These are phyloP conservation scores for Boletus coccyginus DNA, from an alignment of 768 basidiomycete species.

Conservation along the genomic window DNA sequence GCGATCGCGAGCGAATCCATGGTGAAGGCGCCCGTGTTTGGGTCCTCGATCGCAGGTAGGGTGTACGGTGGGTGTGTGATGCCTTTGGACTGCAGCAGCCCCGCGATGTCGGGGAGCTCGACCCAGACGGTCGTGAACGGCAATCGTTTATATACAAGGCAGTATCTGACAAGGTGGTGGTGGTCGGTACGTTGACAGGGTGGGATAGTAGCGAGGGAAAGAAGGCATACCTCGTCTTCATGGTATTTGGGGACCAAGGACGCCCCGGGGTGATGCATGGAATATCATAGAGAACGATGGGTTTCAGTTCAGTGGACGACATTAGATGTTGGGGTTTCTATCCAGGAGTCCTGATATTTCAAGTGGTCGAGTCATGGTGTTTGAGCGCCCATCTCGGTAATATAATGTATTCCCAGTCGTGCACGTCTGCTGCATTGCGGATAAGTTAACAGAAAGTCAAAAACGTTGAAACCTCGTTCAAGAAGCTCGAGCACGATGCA, in stretches of 20 bases:
- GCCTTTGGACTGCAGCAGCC: slow-evolving; percentile 23
- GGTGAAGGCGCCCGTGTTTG: slow-evolving; percentile 35
- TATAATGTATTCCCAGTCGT: neutral
- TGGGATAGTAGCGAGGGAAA: too few species aligned
- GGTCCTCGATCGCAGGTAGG: slow-evolving; percentile 50
- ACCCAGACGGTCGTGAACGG: slow-evolving; percentile 17
- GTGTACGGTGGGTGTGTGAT: slow-evolving; percentile 35
- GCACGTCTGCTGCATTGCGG: too few species aligned
- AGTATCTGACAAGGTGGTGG: slow-evolving; percentile 4
- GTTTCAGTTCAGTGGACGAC: slow-evolving; percentile 10
- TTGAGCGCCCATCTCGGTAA: neutral
- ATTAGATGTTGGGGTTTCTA: neutral
- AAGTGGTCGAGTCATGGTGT: too few species aligned
- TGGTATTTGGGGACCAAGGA: slow-evolving; percentile 37
- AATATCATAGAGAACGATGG: slow-evolving; percentile 38
- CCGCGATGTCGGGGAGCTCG: slow-evolving; percentile 45
- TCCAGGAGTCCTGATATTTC: too few species aligned
- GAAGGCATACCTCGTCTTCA: slow-evolving; percentile 11
- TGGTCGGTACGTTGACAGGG: neutral
- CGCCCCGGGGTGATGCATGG: slow-evolving; percentile 24
- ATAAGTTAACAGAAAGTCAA: too few species aligned
- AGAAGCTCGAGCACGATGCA: too few species aligned
- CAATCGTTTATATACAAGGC: slow-evolving; percentile 13
- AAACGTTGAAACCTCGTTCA: too few species aligned
- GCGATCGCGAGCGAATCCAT: slow-evolving; percentile 48